Conservation (phyloP, 2,329 filamentous ascomycete species). For the Daldinia sp. region DNA sequence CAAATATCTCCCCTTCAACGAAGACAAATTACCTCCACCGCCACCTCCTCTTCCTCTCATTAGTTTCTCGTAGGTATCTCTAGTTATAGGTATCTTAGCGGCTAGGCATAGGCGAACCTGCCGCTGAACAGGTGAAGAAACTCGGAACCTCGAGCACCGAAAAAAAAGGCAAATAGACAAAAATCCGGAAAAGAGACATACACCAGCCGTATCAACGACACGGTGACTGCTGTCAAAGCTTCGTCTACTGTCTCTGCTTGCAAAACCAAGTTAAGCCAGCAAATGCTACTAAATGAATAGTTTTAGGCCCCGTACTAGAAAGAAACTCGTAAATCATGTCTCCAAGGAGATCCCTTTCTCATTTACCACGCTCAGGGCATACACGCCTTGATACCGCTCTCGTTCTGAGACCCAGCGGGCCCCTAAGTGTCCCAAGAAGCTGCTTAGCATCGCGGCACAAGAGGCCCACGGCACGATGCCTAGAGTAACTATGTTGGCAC, state of each 20-base stretch:
- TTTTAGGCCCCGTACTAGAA: not conserved
- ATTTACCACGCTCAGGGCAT: not conserved
- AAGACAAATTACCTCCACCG: not conserved
- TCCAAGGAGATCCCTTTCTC: not conserved
- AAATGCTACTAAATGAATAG: not conserved
- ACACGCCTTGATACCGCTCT: conserved; percentile 1
- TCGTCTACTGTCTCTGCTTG: not conserved
- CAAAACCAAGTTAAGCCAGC: not conserved
- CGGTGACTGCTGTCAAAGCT: not conserved
- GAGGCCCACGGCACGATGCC: conserved; percentile 41
- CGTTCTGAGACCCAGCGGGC: conserved; percentile 23
- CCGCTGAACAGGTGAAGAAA: not conserved
- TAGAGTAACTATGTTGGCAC: conserved; percentile 36
- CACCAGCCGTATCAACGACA: not conserved
- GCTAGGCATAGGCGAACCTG: not conserved
- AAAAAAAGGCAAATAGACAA: not conserved
- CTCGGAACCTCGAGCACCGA: not conserved
- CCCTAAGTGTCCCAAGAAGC: conserved; percentile 37
- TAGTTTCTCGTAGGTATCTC: not conserved
- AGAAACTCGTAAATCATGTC: not conserved
- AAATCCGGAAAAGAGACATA: not conserved
- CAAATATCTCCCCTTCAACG: not conserved
- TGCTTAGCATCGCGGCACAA: conserved; percentile 40
- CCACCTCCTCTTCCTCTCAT: too few relatives aligned
- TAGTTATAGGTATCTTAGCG: not conserved